Conservation (phyloP, 352 stramenopile genomes). For the Globisporangium megalacanthum region DNA sequence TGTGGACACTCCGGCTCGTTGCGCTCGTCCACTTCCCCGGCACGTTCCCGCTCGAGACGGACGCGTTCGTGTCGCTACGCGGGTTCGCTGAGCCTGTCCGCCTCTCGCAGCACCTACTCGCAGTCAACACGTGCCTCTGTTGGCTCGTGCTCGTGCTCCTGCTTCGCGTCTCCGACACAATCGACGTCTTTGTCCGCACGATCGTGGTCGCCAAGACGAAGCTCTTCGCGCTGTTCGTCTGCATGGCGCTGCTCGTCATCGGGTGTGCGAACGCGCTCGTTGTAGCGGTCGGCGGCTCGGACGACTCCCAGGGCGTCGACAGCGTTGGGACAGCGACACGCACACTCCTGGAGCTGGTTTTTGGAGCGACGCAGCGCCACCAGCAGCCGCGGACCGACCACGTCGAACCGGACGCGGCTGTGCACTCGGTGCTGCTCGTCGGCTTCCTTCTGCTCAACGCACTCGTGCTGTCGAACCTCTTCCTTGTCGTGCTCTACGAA, state of each 20-base stretch:
- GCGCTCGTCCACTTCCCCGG: constrained; percentile 32
- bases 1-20: constrained; percentile 39
- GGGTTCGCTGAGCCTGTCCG: constrained; percentile 32
- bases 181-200: constrained; percentile 38
- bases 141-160: constrained; percentile 40
- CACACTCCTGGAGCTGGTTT: constrained; percentile 32
- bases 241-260: constrained; percentile 28
- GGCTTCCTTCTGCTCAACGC: constrained; percentile 42
- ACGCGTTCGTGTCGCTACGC: constrained; percentile 27
- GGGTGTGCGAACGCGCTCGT: constrained; percentile 44
- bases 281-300: constrained; percentile 23
- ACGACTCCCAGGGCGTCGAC: constrained; percentile 24
- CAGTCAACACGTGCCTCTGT: constrained; percentile 32
- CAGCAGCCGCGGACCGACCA: constrained; percentile 1
- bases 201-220: constrained; percentile 23
- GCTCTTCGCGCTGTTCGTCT: constrained; percentile 29
- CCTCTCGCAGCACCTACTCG: constrained; percentile 29
- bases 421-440: constrained; percentile 27
- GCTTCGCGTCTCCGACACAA: constrained; percentile 27
- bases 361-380: constrained; percentile 13
- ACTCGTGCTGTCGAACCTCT: constrained; percentile 38
- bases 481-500: constrained; percentile 41
- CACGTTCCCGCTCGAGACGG: constrained; percentile 22
- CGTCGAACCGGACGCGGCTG: constrained; percentile 16
- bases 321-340: constrained; percentile 27